A percentile compares a stretch with the other conserved stretches of the same genome.
Evolutionary conservation across 306 rosid genomes (phyloP).

Genomic region (Acacia confusa): DNA sequence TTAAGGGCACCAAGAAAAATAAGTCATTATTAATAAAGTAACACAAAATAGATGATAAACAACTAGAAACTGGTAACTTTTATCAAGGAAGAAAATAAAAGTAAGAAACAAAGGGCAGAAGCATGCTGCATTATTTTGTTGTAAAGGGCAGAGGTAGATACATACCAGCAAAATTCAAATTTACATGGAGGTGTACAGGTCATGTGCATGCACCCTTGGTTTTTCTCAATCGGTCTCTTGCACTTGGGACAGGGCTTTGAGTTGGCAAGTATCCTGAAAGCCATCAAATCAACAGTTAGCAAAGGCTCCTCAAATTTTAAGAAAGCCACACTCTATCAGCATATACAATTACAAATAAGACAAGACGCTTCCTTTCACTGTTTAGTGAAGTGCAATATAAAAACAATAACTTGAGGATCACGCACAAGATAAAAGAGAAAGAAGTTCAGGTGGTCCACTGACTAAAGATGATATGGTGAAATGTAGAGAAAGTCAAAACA

Average conservation of each 20-base stretch:
- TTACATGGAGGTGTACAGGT: slow-evolving; percentile 91
- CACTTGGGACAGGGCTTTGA: slow-evolving; percentile 91
- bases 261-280: slow-evolving; percentile 67
- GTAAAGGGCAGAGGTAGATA: background rate
- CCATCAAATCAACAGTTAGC: slow-evolving; percentile 30
- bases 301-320: slow-evolving; percentile 6
- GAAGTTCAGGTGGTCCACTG: no score
- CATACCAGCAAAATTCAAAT: slow-evolving; percentile 93
- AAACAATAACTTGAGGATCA: no score
- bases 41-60: background rate
- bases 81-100: background rate
- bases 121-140: background rate
- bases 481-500: no score
- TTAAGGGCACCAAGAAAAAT: background rate
- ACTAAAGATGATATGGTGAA: no score
- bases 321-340: background rate
- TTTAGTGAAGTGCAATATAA: no score
- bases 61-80: background rate
- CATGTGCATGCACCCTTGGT: slow-evolving; percentile 95
- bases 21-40: background rate
- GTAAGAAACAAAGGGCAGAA: background rate
- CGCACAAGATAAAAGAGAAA: no score
- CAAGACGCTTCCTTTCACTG: no score
- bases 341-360: no score
- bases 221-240: slow-evolving; percentile 89